These are phyloP conservation scores for Rosa persica DNA, from an alignment of 306 rosid species.

Conservation along the genomic window DNA sequence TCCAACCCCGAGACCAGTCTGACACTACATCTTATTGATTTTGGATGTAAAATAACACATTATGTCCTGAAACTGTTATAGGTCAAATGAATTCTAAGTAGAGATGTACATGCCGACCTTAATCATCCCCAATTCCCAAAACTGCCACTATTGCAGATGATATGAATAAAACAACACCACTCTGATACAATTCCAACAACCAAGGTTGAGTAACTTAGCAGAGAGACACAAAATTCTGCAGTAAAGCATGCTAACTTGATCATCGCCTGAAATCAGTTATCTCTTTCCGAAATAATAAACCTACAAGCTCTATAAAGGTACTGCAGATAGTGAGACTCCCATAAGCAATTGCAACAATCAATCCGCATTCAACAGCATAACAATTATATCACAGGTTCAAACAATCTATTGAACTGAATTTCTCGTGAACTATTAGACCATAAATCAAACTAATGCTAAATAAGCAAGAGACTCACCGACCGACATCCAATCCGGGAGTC, in stretches of 20 bases:
- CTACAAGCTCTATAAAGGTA: neutral
- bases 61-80: neutral
- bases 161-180: neutral
- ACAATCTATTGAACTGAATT: neutral
- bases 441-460: neutral
- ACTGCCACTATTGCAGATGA: neutral
- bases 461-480: constrained; percentile 52
- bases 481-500: constrained; percentile 80
- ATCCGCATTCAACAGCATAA: neutral
- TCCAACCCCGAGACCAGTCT: neutral
- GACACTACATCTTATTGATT: neutral
- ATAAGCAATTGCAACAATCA: neutral
- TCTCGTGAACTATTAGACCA: neutral
- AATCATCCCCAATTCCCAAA: neutral
- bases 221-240: neutral
- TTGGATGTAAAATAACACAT: neutral
- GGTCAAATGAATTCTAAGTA: neutral
- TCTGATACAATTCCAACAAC: neutral
- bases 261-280: neutral
- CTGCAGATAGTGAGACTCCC: neutral
- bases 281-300: neutral
- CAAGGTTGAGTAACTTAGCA: neutral
- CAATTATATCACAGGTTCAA: neutral
- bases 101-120: no score
- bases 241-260: neutral